phyloP scores from a whole-genome alignment of 208 protist species.

The Leishmania lainsoni region DNA sequence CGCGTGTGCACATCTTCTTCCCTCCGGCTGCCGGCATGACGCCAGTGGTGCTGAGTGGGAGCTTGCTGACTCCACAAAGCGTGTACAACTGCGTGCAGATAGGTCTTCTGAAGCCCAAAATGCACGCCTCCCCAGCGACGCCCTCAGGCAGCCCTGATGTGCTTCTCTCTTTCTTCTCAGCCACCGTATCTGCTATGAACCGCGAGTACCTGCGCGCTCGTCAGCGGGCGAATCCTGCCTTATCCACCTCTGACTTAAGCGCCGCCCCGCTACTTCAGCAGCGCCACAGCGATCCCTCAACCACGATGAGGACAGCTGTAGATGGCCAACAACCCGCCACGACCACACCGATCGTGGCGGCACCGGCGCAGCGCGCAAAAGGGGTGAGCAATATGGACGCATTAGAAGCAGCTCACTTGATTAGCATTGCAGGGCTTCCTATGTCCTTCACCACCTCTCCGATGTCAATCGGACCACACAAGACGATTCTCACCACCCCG shows the following conservation, averaged over 20 bases:
- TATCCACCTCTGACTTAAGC: background rate
- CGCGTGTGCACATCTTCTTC: constrained; percentile 61
- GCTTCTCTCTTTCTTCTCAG: constrained; percentile 22
- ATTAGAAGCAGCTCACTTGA: constrained; percentile 35
- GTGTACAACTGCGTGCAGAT: constrained; percentile 42
- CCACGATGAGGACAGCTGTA: background rate
- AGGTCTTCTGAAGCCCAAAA: constrained; percentile 10
- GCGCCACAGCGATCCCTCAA: background rate
- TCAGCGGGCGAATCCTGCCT: background rate
- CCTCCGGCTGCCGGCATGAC: constrained; percentile 15
- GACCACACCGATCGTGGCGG: background rate
- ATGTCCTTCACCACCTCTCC: constrained; percentile 25
- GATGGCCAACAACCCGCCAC: background rate
- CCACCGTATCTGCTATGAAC: constrained; percentile 34
- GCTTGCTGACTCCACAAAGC: constrained; percentile 37
- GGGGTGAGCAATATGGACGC: constrained; percentile 7
- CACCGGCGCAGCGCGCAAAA: constrained; percentile 17
- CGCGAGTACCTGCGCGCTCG: constrained; percentile 25
- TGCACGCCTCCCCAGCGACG: background rate
- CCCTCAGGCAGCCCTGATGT: background rate
- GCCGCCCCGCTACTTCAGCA: background rate
- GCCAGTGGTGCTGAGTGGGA: constrained; percentile 37
- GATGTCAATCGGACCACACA: constrained; percentile 10
- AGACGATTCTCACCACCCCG: constrained; percentile 46
- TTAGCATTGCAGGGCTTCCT: constrained; percentile 48